Evolutionary conservation across 192 early-diverging fungal species (phyloP), one percentile per base, ranked within the genome.

Genomic region (Chytriomyces sp.): DNA sequence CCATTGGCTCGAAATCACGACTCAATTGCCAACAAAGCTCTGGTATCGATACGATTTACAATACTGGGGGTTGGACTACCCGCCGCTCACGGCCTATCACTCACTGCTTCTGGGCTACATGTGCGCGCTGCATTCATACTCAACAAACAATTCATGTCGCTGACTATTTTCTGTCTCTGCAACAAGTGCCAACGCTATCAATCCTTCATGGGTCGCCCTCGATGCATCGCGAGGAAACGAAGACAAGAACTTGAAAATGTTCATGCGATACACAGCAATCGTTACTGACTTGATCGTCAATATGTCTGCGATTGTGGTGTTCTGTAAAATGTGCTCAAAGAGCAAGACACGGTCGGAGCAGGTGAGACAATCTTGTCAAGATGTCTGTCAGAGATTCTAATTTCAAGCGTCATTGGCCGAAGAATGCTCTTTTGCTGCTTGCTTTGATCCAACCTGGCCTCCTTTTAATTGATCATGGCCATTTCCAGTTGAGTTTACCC

Each of bases 61-160:
- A 61, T 97, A 96, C 88, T 99, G 96, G 86, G 96, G 96, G 1
- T 87, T 99, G 61, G 97, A 99, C 84, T 99, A 99, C 81, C 96
- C 97, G 59, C 96, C 95, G 0, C 82, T 99, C 60, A 97, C 97
- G 5, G 97, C 97, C 13, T 98, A 94, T 81, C 92, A 95, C 74
- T 93, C 91, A 78, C 96, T 91, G 93, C 46, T 95, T 20, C 92
- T 95, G 81, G 96, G 94, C 5, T 78, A 65, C 35, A 85, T 96
- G 92, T 94, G 86, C 46, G 53, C 59, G 50, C 43, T 80, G 61
- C 74, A n/a, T 80, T 61, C 45, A 18, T 26, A 6, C 26, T 59
- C 45, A 43, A 5, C 0, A 1, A n/a, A 24, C 69, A 47, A 66
- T 13, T 49, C 18, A 18, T 13, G 63, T 53, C 50, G 18, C 59